Evolutionary conservation across 2,329 filamentous ascomycete species (phyloP), one percentile per base, ranked within the genome.

Genomic region (Hypoxylon sp.): DNA sequence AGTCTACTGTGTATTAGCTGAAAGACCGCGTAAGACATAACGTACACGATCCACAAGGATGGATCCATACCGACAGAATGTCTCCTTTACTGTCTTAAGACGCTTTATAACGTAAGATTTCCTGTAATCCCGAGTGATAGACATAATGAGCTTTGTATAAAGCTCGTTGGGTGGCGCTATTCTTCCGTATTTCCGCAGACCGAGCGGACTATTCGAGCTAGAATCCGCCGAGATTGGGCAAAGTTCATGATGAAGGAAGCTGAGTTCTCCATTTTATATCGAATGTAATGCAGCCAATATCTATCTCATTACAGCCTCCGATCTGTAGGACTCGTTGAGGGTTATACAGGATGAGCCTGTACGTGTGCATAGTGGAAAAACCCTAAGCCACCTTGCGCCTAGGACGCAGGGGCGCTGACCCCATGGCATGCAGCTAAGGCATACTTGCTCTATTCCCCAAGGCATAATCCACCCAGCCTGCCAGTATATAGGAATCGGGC

Each of bases 321-420:
- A 34, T 21, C n/a, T 10, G 21, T 60, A 48, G 32, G 46, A 43
- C 46, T 51, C 32, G 38, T 14, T 45, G 13, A 30, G 23, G 25
- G 36, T 61, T 28, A 38, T 41, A 34, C 48, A 49, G 28, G 55
- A 48, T 21, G 28, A 17, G 32, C 9, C 17, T 23, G 21, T 28
- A 19, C 49, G 30, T 19, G 59, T 45, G 50, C 59, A 49, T 55
- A 46, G 38, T 62, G 50, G 59, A 62, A 62, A 62, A 55, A 55
- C 50, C 41, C 34, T n/a, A 41, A 60, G 57, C 57, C 57, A 32
- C 46, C 17, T 41, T 25, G 4, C n/a, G 13, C 52, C 52, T 9
- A 25, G 17, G n/a, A 19, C 23, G 30, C 28, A 55, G 14, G 14
- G 38, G 14, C 25, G 59, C 50, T 62, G 59, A 56, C 59, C 38